Base-by-base conservation (phyloP, 169 alveolate genomes). In the Cyclospora cayetanensis region DNA sequence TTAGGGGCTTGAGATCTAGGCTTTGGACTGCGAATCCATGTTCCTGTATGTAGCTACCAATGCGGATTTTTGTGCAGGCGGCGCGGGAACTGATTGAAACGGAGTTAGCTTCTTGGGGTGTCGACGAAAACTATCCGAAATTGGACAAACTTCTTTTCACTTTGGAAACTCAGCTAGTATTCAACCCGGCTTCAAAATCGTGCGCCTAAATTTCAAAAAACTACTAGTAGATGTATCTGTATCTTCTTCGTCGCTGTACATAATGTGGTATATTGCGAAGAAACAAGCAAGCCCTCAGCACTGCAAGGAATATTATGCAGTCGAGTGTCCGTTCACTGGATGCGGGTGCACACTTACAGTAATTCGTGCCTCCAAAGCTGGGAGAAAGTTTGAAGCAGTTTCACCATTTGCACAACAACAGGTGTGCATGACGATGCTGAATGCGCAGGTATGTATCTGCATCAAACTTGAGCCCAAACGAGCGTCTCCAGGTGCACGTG, bases 141-240 rank as follows among this genome's bases (percentile, higher is more conserved):
- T 39, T 83, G n/a, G 80, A 83, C 90, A 60, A 80, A 9, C 89
- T 60, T 60, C 66, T 83, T 42, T 39, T 55, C 79, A 83, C 90
- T 2, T 65, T 55, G 42, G 90, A 55, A 22, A 83, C 77, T 31
- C 77, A 83, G 42, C 79, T 60, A 79, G 77, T 60, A 31, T 53
- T 60, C 60, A 83, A 60, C 63, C 90, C 90, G 25, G 80, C 63
- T 0, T 29, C 77, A 9, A 85, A 43, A 29, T 66, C 77, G 70
- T 63, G 52, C 39, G 77, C 0, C 5, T 41, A 39, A 4, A 25
- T 5, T 29, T 5, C 79, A n/a, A n/a, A n/a, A n/a, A n/a, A n/a
- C n/a, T n/a, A n/a, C n/a, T n/a, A n/a, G n/a, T n/a, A 9, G 35
- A n/a, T 60, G 11, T 18, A n/a, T 60, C 34, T 18, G 35, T 60